phyloP scores from a whole-genome alignment of 2,329 filamentous ascomycete genomes.

The Zymoseptoria ardabiliae region DNA sequence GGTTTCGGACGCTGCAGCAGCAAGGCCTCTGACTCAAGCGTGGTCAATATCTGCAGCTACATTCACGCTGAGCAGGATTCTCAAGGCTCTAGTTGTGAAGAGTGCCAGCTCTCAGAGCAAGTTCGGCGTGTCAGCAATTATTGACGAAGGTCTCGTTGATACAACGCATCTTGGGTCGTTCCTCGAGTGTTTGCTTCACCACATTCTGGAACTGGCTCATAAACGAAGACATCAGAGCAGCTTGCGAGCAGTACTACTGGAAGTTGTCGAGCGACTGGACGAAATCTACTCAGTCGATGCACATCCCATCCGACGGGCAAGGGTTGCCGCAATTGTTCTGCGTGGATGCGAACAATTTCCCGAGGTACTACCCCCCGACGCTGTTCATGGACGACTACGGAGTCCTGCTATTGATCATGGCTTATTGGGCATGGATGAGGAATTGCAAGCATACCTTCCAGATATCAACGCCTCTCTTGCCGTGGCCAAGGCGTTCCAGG shows the following conservation, averaged over 20 bases:
- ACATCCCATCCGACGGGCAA: constrained; percentile 26
- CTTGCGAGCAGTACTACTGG: constrained; percentile 12
- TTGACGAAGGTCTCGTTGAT: constrained; percentile 29
- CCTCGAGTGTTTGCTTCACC: constrained; percentile 37
- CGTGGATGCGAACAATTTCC: constrained; percentile 19
- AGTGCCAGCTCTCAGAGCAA: constrained; percentile 3
- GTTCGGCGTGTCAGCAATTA: constrained; percentile 18
- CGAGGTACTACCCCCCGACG: constrained; percentile 13
- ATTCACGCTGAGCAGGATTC: constrained; percentile 16
- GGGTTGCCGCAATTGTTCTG: constrained; percentile 19
- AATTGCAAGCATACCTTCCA: constrained; percentile 26
- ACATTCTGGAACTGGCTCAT: constrained; percentile 16
- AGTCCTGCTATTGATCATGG: constrained; percentile 3
- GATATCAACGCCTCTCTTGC: constrained; percentile 32
- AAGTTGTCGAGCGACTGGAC: constrained; percentile 15
- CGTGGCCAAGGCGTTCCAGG: constrained; percentile 39
- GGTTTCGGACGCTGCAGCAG: constrained; percentile 46
- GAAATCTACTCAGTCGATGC: constrained; percentile 12
- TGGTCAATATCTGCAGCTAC: constrained; percentile 17
- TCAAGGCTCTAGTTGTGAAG: constrained; percentile 18
- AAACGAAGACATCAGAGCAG: constrained; percentile 15
- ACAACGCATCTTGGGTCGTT: constrained; percentile 30
- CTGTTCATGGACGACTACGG: constrained; percentile 8
- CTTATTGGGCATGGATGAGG: constrained; percentile 26
- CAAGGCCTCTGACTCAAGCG: constrained; percentile 34